Base-by-base conservation (phyloP, 495 filamentous ascomycete species). In the Tuber umbilicatum region DNA sequence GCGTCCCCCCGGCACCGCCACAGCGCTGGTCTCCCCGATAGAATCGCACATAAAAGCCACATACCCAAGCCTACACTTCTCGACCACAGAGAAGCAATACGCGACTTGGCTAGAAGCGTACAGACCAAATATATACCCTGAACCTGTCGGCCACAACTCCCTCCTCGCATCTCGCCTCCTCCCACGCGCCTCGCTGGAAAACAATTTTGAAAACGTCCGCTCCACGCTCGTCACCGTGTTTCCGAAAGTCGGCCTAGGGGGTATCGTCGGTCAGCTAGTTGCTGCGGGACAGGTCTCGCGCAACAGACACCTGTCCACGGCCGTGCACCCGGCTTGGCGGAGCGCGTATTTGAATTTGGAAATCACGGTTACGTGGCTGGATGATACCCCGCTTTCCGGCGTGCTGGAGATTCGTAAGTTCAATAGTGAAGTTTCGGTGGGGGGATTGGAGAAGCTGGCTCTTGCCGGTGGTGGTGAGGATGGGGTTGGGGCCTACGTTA, bases 381-480 rank as follows among this genome's bases (percentile, higher is more conserved):
- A 10, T 89, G 86, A 76, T 82, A 81, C 14, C 84, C 84, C 74
- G 76, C 87, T 75, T 87, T 88, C 70, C 84, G 68, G 60, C 2
- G 73, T 76, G 31, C 55, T 35, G 2, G 40, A 76, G 16, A 55
- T 31, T 23, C 71, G 40, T 35, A 76, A 45, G 70, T 75, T 72
- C 70, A 73, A 81, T n/a, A 69, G 27, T 41, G 70, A n/a, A 43
- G 74, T 55, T 70, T 71, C 16, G 10, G 73, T 73, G 5, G 35
- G 41, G 41, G 68, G 4, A 9, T 77, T 80, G 21, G 76, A 76
- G 45, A 79, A 31, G 19, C 80, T 83, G 38, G 79, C 83, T n/a
- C 84, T 84, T 27, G 12, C 50, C 1, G n/a, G 2, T 16, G 12
- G n/a, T 31, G 9, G n/a, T 14, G 50, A 31, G n/a, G 50, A 60